These are phyloP conservation scores for Gymnopus androsaceus DNA, from an alignment of 1,284 basidiomycete genomes.

Conservation along the genomic window DNA sequence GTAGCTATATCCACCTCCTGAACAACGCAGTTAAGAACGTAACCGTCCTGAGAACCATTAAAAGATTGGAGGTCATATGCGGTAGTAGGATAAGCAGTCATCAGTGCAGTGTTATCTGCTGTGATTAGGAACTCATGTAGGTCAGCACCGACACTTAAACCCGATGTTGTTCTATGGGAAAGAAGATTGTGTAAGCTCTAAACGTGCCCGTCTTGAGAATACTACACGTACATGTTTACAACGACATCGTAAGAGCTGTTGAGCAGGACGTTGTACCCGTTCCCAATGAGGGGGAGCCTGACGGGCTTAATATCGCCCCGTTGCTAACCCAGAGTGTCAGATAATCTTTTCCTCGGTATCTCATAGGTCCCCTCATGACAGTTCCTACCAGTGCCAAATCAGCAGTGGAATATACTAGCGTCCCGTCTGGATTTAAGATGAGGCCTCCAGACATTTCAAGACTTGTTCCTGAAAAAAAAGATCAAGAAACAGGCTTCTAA, in stretches of 20 bases:
- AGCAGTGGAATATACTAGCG: not conserved
- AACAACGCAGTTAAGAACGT: slow-evolving; percentile 2
- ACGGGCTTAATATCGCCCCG: not conserved
- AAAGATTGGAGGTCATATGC: slow-evolving; percentile 1
- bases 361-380: not conserved
- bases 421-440: slow-evolving; percentile 5
- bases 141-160: not conserved
- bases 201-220: not conserved
- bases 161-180: not conserved
- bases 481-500: not conserved
- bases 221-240: not conserved
- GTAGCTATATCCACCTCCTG: slow-evolving; percentile 13
- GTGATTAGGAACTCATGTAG: slow-evolving; percentile 5
- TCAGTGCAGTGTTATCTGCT: slow-evolving; percentile 6
- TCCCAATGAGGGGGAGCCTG: not conserved
- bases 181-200: too few species aligned
- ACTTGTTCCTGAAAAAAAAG: not conserved
- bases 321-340: not conserved
- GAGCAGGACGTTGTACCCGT: not conserved
- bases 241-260: not conserved
- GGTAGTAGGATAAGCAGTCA: slow-evolving; percentile 7
- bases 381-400: not conserved
- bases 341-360: not conserved
- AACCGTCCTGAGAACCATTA: slow-evolving; percentile 6
- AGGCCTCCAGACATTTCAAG: not conserved